Conservation (phyloP, 2,329 filamentous ascomycete genomes). For the Onygena corvina region DNA sequence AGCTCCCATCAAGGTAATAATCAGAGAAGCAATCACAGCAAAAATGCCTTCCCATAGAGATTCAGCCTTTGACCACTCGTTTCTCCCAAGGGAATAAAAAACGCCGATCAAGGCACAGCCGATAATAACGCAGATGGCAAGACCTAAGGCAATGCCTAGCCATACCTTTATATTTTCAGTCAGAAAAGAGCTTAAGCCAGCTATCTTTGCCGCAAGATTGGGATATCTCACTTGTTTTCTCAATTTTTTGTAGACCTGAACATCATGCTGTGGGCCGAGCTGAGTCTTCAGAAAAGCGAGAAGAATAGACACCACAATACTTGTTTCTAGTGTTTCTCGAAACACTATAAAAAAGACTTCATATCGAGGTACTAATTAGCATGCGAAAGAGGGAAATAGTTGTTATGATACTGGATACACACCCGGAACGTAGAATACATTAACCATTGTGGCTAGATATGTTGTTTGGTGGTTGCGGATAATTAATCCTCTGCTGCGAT, state of each 20-base stretch:
- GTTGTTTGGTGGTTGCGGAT: background rate
- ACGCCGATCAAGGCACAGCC: conserved; percentile 11
- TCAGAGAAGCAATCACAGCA: conserved; percentile 10
- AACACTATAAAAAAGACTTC: conserved; percentile 13
- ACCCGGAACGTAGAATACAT: conserved; percentile 13
- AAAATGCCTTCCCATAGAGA: conserved; percentile 12
- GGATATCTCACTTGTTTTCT: conserved; percentile 8
- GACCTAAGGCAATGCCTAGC: conserved; percentile 9
- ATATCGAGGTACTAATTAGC: background rate
- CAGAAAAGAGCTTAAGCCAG: background rate
- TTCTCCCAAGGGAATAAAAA: conserved; percentile 11
- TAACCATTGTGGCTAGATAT: conserved; percentile 8
- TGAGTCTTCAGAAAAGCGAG: conserved; percentile 9
- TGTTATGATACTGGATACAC: too few relatives aligned
- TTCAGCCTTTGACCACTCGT: conserved; percentile 11
- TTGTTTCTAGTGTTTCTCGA: conserved; percentile 13
- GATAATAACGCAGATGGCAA: conserved; percentile 9
- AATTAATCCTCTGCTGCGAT: too few relatives aligned
- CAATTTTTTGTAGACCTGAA: conserved; percentile 8
- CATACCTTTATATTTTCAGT: conserved; percentile 6
- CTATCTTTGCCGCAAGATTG: background rate
- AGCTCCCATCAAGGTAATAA: conserved; percentile 13
- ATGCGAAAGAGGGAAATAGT: too few relatives aligned
- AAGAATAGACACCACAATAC: conserved; percentile 11
- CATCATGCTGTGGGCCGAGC: conserved; percentile 7